Evolutionary conservation across 176 grass and related monocot genomes (phyloP).

Genomic region (Neostapfia colusana): DNA sequence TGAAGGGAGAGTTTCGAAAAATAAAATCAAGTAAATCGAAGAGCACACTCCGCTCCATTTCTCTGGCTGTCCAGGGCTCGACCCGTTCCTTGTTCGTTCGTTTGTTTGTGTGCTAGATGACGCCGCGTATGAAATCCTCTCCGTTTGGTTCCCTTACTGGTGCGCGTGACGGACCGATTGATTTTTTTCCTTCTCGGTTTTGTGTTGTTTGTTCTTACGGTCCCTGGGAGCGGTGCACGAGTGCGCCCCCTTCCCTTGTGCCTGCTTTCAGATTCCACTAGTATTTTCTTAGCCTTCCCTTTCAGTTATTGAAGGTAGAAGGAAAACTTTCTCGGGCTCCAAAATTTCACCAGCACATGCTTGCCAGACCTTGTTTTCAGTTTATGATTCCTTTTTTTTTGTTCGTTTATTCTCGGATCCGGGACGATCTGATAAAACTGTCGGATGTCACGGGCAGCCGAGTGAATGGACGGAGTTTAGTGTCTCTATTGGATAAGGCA

Average conservation of each 20-base stretch:
- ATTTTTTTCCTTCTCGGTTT: not conserved
- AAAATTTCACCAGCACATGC: not conserved
- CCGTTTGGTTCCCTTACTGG: not conserved
- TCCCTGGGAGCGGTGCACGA: not conserved
- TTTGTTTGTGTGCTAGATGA: not conserved
- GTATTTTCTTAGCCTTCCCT: not conserved
- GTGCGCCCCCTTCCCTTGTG: not conserved
- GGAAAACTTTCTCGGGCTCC: not conserved
- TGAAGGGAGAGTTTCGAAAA: not conserved
- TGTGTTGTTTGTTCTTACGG: not conserved
- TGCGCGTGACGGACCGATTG: not conserved
- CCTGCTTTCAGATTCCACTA: too few species aligned
- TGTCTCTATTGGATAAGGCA: too few species aligned
- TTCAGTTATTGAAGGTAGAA: not conserved
- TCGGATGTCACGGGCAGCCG: constrained; percentile 6
- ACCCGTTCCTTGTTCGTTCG: not conserved
- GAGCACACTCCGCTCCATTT: not conserved
- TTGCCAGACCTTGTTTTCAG: not conserved
- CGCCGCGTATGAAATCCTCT: not conserved
- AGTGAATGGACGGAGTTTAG: not conserved
- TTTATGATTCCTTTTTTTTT: constrained; percentile 7
- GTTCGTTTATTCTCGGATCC: not conserved
- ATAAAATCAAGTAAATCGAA: not conserved
- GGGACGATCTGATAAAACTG: not conserved
- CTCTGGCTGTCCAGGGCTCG: not conserved